Evolutionary conservation across 2,329 filamentous ascomycete genomes (phyloP), one percentile per base, ranked within the genome.

Genomic region (Madurella mycetomatis): DNA sequence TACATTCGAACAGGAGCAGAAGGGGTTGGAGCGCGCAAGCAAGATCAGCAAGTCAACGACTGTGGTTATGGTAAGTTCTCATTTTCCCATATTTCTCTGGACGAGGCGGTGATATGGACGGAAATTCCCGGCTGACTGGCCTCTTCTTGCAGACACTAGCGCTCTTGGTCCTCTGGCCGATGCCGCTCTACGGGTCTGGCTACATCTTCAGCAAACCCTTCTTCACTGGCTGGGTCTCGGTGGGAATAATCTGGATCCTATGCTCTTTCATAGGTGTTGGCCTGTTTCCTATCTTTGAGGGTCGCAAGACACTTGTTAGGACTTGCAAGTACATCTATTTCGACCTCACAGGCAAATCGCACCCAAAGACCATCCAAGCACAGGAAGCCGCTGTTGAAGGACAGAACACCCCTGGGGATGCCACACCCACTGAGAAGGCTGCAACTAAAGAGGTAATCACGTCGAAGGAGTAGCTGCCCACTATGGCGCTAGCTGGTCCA

Each of bases 171-270:
- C 79, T 96, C 15, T 96, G 91, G 90, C 91, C 92, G 0, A 92
- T 96, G 80, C 91, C 91, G 1, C 85, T 96, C 83, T 96, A 94
- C 66, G 91, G 90, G 11, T 79, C 79, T 0, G 81, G 81, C 1
- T 96, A 96, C 67, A 80, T 96, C 51, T 95, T 94, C 72, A 84
- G 79, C 69, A 87, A 89, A 75, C 78, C 77, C 19, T 94, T 94
- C 76, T 94, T 92, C 71, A 89, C 87, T 0, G 88, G 88, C 44
- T 92, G 88, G 88, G 82, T 91, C 11, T 78, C 83, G 1, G 82
- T 90, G 9, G 87, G 86, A 9, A 88, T 94, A 51, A 75, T 92
- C 41, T 94, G 89, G 89, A 79, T 92, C 61, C 90, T 91, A 68
- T 83, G 81, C 63, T 87, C 84, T 2, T 73, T 85, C 1, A 76